These are phyloP conservation scores for Chimonanthus praecox DNA, from an alignment of 164 flowering plant genomes.

Conservation along the genomic window DNA sequence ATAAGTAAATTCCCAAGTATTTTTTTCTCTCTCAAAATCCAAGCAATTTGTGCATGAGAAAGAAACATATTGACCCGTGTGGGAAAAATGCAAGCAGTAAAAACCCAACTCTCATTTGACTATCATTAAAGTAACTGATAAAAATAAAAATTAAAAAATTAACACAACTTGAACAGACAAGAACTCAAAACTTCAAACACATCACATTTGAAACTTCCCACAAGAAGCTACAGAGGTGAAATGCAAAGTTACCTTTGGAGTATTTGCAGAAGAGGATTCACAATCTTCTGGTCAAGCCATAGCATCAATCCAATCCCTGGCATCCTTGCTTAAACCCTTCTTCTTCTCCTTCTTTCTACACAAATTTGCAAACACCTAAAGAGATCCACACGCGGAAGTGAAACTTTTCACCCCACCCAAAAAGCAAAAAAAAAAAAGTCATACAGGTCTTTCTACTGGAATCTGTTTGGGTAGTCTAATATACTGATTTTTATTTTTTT, in stretches of 20 bases:
- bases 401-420: background rate
- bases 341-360: background rate
- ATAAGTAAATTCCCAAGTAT: background rate
- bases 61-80: background rate
- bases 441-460: too few relatives aligned
- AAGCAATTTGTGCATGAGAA: background rate
- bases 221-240: background rate
- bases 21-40: background rate
- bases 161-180: background rate
- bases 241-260: constrained; percentile 44
- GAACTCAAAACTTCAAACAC: background rate
- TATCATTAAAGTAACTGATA: background rate
- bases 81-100: background rate
- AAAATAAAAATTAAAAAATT: background rate
- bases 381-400: background rate
- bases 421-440: too few relatives aligned
- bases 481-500: background rate
- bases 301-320: constrained; percentile 19
- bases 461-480: too few relatives aligned
- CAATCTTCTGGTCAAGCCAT: constrained; percentile 62
- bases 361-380: too few relatives aligned
- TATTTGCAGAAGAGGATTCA: constrained; percentile 71
- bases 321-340: constrained; percentile 10
- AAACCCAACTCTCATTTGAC: background rate
- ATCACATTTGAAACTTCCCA: background rate